Conservation (phyloP, 768 basidiomycete genomes). For the Lentinula sp. region DNA sequence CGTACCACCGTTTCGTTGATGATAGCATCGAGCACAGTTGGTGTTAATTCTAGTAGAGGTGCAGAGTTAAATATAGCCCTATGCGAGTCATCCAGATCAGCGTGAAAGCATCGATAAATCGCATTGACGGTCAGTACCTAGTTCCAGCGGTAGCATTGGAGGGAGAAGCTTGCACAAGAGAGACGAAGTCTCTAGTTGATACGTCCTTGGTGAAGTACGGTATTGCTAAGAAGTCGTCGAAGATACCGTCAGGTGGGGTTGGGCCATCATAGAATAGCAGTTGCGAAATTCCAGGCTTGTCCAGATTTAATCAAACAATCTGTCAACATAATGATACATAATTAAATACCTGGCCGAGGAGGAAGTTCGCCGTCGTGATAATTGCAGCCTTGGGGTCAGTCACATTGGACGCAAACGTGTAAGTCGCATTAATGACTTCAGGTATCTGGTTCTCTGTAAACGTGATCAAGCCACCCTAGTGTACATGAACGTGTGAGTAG, state of each 20-base stretch:
- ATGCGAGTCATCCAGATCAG: neutral
- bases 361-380: constrained; percentile 38
- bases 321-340: neutral
- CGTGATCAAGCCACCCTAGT: constrained; percentile 45
- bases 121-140: constrained; percentile 14
- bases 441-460: constrained; percentile 15
- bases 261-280: constrained; percentile 42
- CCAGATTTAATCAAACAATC: neutral
- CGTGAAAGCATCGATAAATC: neutral
- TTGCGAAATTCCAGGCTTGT: constrained; percentile 13
- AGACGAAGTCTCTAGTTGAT: constrained; percentile 21
- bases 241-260: constrained; percentile 26
- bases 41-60: constrained; percentile 17
- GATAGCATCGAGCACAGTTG: constrained; percentile 19
- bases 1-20: constrained; percentile 23
- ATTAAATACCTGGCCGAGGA: constrained; percentile 25
- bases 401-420: constrained; percentile 31
- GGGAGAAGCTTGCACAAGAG: constrained; percentile 21
- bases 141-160: constrained; percentile 17
- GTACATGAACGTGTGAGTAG: neutral
- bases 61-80: constrained; percentile 28
- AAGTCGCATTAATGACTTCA: constrained; percentile 26
- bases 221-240: constrained; percentile 30
- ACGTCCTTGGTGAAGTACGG: constrained; percentile 21
- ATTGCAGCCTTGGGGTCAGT: constrained; percentile 48